Base-by-base conservation (phyloP, 768 basidiomycete genomes). In the Botryobasidium botryosum region DNA sequence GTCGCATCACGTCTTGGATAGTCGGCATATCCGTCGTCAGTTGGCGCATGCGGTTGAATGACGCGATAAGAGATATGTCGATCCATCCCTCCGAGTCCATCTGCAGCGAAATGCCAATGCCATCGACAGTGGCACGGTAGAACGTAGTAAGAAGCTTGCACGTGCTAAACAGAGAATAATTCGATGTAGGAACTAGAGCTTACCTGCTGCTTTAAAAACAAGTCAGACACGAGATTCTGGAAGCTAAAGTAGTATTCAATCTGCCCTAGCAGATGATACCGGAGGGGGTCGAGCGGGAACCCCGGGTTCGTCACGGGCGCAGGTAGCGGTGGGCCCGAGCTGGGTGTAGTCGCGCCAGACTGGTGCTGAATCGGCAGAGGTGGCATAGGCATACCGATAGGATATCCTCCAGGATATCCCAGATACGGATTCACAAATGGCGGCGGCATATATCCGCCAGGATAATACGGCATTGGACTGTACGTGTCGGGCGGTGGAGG, bases 61-160 rank as follows among this genome's bases (percentile, higher is more conserved):
- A 83, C 1, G 85, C 80, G 46, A 96, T 69, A 42, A 88, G 64
- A 12, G 71, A 53, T 37, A 91, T 79, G 8, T 79, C 71, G 41
- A 96, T 77, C 85, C 85, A 96, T 7, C 90, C 90, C 46, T 71
- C 65, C 3, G 71, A 67, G 58, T 94, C 87, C 90, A 96, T 91
- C 88, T 92, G 53, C 25, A 32, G 15, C 7, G 17, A 35, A 17
- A 35, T 13, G 26, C 1, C 21, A 17, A 26, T n/a, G n/a, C 25
- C n/a, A 35, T 4, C 10, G 7, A n/a, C 12, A 41, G 8, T 26
- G 21, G 37, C 27, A 15, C 26, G 18, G 3, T 6, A 41, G 28
- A 27, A 8, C 12, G 8, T 23, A 27, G 39, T 39, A 13, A n/a
- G n/a, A n/a, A n/a, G n/a, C n/a, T n/a, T n/a, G n/a, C n/a, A n/a